A percentile compares a stretch with the other conserved stretches of the same genome.
Conservation (phyloP, 306 rosid genomes). For the Prunus davidiana region DNA sequence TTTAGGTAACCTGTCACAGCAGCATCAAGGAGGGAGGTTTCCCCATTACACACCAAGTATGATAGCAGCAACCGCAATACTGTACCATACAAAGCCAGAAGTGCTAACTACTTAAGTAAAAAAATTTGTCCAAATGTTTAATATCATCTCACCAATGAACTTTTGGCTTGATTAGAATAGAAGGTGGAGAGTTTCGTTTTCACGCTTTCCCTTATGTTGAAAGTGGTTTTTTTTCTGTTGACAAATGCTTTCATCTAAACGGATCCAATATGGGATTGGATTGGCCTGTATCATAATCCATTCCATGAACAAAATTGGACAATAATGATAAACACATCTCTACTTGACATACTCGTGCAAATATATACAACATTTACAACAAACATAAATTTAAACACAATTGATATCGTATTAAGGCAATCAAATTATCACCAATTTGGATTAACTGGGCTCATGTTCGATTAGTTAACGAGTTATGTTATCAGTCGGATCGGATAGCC, state of each 20-base stretch:
- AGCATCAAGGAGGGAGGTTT: slow-evolving; percentile 20
- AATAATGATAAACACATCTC: too few species aligned
- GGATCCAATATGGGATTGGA: neutral
- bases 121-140: neutral
- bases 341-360: too few species aligned
- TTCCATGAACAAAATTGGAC: too few species aligned
- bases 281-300: neutral
- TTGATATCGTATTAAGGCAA: too few species aligned
- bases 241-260: neutral
- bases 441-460: neutral
- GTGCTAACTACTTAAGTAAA: neutral
- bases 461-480: neutral
- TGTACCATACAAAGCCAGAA: slow-evolving; percentile 38
- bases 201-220: neutral
- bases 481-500: too few species aligned
- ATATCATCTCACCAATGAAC: neutral
- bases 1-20: slow-evolving; percentile 16
- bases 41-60: slow-evolving; percentile 50
- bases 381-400: too few species aligned
- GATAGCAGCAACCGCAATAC: slow-evolving; percentile 67
- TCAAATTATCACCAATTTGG: neutral
- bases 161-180: neutral
- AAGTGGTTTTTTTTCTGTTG: neutral
- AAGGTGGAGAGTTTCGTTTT: neutral
- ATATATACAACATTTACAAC: too few species aligned